Percentiles rank a stretch among this genome's conserved stretches.
phyloP scores from a whole-genome alignment of 148 eudicot genomes.

The Cornus suecica region DNA sequence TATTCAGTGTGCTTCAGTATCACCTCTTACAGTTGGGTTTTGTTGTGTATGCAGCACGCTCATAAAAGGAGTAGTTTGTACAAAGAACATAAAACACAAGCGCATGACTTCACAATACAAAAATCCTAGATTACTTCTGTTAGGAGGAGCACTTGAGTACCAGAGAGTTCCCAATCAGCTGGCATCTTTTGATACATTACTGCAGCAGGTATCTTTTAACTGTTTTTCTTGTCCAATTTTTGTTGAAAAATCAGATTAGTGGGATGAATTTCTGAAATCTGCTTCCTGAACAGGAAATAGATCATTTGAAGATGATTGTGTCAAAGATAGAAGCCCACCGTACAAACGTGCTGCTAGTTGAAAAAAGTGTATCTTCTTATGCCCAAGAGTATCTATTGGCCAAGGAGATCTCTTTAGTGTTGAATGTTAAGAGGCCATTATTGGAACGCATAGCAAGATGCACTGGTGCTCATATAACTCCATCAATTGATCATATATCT shows the following conservation, averaged over 20 bases:
- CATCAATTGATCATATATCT: constrained; percentile 59
- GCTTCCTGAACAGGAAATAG: constrained; percentile 60
- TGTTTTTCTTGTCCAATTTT: constrained; percentile 2
- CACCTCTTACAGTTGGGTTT: not conserved
- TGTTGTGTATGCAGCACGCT: constrained; percentile 53
- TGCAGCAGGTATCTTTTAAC: constrained; percentile 63
- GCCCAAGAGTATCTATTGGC: constrained; percentile 85
- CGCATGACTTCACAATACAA: constrained; percentile 93
- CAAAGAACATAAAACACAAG: constrained; percentile 96
- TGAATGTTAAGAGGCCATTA: constrained; percentile 85
- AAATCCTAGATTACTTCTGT: constrained; percentile 69
- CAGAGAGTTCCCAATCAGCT: constrained; percentile 76
- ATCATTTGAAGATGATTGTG: constrained; percentile 80
- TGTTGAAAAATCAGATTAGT: constrained; percentile 1
- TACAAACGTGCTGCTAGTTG: constrained; percentile 88
- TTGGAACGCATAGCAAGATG: constrained; percentile 82
- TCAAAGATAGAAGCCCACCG: constrained; percentile 86
- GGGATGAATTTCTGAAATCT: constrained; percentile 12
- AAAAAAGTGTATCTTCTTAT: constrained; percentile 94
- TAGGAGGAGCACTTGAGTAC: constrained; percentile 96
- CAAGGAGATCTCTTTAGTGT: constrained; percentile 92
- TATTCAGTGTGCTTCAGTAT: not conserved
- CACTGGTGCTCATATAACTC: constrained; percentile 81
- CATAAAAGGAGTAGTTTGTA: constrained; percentile 88
- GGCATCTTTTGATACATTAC: constrained; percentile 74